These are phyloP conservation scores for Capsella rubella DNA, from an alignment of 441 rosid genomes.

Conservation along the genomic window DNA sequence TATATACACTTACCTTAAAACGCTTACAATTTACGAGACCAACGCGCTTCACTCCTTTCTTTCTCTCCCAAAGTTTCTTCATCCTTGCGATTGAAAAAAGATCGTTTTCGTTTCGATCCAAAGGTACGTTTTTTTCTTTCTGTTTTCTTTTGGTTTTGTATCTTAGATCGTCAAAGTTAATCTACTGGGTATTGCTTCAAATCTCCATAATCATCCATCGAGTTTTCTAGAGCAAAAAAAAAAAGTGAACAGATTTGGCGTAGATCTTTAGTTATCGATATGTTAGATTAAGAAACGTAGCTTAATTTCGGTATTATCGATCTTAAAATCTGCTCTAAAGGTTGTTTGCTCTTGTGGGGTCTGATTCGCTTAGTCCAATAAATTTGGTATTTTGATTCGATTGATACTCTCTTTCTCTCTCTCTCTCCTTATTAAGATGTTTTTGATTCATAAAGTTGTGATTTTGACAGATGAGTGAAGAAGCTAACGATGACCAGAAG, in stretches of 20 bases:
- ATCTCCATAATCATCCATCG: conserved; percentile 12
- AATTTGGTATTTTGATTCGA: conserved; percentile 22
- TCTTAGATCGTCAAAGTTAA: conserved; percentile 34
- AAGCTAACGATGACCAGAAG: conserved; percentile 32
- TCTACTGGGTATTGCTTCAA: conserved; percentile 31
- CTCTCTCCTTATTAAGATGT: conserved; percentile 4
- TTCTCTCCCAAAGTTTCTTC: conserved; percentile 32
- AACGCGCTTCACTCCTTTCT: conserved; percentile 28
- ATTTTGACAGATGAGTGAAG: conserved; percentile 40
- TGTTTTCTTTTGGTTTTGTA: neutral
- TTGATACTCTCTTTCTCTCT: conserved; percentile 7
- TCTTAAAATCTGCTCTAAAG: neutral
- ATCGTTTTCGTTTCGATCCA: conserved; percentile 15
- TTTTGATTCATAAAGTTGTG: neutral
- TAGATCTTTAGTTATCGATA: conserved; percentile 27
- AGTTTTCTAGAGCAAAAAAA: neutral
- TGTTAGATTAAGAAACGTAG: neutral
- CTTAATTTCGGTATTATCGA: neutral
- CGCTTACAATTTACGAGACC: conserved; percentile 14
- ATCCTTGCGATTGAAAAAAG: neutral
- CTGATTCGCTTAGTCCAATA: conserved; percentile 14
- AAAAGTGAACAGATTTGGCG: neutral
- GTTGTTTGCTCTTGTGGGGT: conserved; percentile 13
- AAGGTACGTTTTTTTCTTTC: conserved; percentile 25
- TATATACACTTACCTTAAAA: neutral